Evolutionary conservation across 1,139 yeast genomes (phyloP), one percentile per base, ranked within the genome.

Genomic region (Geotrichum candidum): DNA sequence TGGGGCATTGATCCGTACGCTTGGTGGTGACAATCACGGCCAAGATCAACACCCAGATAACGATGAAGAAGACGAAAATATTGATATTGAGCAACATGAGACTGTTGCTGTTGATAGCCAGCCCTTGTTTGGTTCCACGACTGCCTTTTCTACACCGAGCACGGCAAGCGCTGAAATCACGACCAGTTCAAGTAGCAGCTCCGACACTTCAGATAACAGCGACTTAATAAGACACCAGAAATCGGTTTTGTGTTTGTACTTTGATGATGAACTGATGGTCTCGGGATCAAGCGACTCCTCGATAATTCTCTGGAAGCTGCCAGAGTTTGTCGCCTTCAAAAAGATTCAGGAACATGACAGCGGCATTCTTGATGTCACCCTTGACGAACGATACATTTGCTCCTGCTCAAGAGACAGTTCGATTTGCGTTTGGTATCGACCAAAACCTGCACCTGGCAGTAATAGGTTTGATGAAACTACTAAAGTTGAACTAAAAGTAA

Each of bases 201-300:
- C 9, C 22, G 48, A 41, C 13, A 7, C 48, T 7, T 15, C 22
- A n/a, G 48, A 41, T 41, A 31, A 31, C 6, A 23, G 54, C 11
- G 61, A 60, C 2, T 61, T 53, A 22, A 61, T 72, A 9, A 59
- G 61, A 23, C 78, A 75, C 61, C 63, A 67, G 0, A 76, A 76
- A 11, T 74, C 78, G 1, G 72, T 76, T 2, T 65, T 76, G 38
- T 74, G 77, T 60, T 59, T 76, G 11, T 68, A 72, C 35, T 68
- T 69, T 45, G 77, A 75, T 64, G 67, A 66, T n/a, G 46, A 64
- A n/a, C 58, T 73, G 35, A 66, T 76, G 69, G 70, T 75, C 7
- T 68, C 76, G 1, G 78, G 78, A 5, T 75, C 78, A 11, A 71
- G 74, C 45, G 78, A 76, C 61, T 64, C 67, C 15, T 66, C 77